Evolutionary conservation across 345 rosid species (phyloP).

Genomic region (Populus simonii): DNA sequence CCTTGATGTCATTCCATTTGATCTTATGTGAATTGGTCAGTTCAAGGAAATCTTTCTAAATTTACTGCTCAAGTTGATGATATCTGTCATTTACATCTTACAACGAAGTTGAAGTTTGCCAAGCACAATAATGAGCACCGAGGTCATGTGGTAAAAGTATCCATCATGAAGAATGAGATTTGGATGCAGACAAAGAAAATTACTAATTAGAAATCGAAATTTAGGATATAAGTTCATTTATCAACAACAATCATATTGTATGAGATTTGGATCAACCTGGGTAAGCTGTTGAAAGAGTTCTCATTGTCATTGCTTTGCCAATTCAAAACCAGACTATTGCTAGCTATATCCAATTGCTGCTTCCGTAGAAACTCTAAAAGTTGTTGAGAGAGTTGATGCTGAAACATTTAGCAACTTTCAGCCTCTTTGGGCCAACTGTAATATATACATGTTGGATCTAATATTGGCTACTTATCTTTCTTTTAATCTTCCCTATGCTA

Average conservation of each 20-base stretch:
- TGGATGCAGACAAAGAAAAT: not conserved
- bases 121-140: not conserved
- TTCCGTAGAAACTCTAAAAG: not conserved
- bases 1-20: not conserved
- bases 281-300: too few relatives aligned
- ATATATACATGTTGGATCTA: not conserved
- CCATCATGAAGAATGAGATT: not conserved
- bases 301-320: too few relatives aligned
- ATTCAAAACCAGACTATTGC: not conserved
- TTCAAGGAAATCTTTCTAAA: not conserved
- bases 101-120: not conserved
- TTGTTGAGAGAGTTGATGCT: not conserved
- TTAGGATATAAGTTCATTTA: not conserved
- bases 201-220: not conserved
- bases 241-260: not conserved
- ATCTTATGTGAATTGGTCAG: not conserved
- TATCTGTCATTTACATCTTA: not conserved
- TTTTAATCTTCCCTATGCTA: not conserved
- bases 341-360: not conserved
- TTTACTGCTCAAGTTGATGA: not conserved
- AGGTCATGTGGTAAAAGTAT: not conserved
- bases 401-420: not conserved
- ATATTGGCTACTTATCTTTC: not conserved
- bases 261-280: not conserved
- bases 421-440: not conserved